phyloP scores from a whole-genome alignment of 345 rosid species.

The Gossypium anomalum region DNA sequence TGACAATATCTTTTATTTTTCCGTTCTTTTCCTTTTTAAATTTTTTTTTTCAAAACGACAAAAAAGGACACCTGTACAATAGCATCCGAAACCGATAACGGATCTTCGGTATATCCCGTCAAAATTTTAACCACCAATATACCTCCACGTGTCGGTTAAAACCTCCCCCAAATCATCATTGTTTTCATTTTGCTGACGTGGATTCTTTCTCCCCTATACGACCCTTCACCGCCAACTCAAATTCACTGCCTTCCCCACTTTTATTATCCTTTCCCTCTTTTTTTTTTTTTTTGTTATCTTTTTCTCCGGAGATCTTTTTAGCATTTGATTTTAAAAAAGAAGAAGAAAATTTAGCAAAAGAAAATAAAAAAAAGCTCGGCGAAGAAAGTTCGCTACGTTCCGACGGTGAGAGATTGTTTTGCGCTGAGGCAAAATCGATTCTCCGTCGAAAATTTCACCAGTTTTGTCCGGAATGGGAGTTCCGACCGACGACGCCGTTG shows the following conservation, averaged over 20 bases:
- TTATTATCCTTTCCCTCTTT: too few species aligned
- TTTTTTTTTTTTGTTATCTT: too few species aligned
- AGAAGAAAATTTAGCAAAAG: too few species aligned
- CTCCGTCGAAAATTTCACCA: not conserved
- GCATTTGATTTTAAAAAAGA: too few species aligned
- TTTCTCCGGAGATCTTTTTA: too few species aligned
- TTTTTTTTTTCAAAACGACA: not conserved
- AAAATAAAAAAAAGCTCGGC: too few species aligned
- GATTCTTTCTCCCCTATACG: too few species aligned
- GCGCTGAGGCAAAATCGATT: not conserved
- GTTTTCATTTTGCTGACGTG: not conserved
- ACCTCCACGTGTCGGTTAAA: constrained; percentile 19
- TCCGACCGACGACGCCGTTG: constrained; percentile 51
- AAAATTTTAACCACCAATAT: not conserved
- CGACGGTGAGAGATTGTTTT: too few species aligned
- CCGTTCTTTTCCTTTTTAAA: too few species aligned
- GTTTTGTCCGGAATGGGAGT: constrained; percentile 35
- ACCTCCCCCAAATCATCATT: not conserved
- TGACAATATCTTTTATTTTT: not conserved
- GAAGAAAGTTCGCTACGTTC: too few species aligned
- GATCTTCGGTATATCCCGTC: not conserved
- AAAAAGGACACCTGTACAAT: not conserved
- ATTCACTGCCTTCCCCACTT: too few species aligned
- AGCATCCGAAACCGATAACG: not conserved
- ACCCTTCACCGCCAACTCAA: too few species aligned